Evolutionary conservation across 2,329 filamentous ascomycete species (phyloP), one percentile per base, ranked within the genome.

Genomic region (Cladosporium cucumerinum): DNA sequence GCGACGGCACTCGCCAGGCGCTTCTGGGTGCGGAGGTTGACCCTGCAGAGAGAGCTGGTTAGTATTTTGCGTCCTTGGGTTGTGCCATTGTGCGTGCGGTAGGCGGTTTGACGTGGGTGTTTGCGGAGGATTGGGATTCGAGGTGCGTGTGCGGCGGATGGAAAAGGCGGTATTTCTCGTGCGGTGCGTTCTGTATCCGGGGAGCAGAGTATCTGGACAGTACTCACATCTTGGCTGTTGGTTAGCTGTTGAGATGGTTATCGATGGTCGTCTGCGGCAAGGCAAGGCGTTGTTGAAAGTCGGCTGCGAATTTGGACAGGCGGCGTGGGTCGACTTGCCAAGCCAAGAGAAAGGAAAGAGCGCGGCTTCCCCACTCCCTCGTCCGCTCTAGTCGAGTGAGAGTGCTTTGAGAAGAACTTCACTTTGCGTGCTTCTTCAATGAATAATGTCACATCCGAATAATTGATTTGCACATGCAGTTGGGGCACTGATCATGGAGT

Each of bases 1-100:
- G 97, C 92, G 83, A 99, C 95, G 84, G 94, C 91, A 81, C 95
- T 92, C 83, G 95, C 95, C 80, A 99, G 93, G 86, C 96, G 94
- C 91, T 99, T 99, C 89, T 99, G 96, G 84, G 95, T 98, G 84
- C 90, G 90, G 85, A 99, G 91, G 84, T 98, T 98, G 91, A 97
- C 93, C 95, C 95, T 99, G 82, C 76, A 75, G 69, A 72, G 73
- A 75, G 69, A 71, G 66, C 57, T 28, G 67, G 66, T 74, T 65
- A 74, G 73, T 65, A 48, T 25, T n/a, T 57, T 59, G 59, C 61
- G 60, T 57, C 51, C 62, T 61, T 54, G 52, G 32, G 32, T 67
- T 21, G 34, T 62, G 61, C 54, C 39, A 36, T 39, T 46, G 34
- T 30, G 64, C 61, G 30, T 48, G 63, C 39, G 61, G 61, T 39